phyloP scores from a whole-genome alignment of 1,284 basidiomycete genomes.

The Rhodotorula mucilaginosa region DNA sequence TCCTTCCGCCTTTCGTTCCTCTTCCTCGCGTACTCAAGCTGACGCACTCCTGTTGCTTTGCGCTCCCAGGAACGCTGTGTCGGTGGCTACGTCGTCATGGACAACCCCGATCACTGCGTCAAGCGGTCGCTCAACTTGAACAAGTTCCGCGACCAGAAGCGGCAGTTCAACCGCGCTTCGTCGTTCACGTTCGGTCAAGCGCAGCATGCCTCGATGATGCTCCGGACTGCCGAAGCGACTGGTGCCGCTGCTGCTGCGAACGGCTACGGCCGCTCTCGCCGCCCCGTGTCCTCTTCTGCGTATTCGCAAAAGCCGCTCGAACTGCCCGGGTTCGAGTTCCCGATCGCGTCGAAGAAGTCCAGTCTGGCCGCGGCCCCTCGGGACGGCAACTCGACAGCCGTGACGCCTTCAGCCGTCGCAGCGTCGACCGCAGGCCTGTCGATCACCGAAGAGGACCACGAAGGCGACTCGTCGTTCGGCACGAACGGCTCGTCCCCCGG shows the following conservation, averaged over 20 bases:
- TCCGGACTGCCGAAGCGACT: slow-evolving; percentile 11
- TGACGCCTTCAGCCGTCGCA: not conserved
- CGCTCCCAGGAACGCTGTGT: slow-evolving; percentile 63
- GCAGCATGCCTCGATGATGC: slow-evolving; percentile 29
- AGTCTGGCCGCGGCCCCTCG: no score
- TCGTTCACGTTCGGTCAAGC: slow-evolving; percentile 40
- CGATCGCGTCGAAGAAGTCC: slow-evolving; percentile 4
- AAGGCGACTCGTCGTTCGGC: slow-evolving; percentile 39
- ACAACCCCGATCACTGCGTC: slow-evolving; percentile 77
- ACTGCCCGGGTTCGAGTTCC: slow-evolving; percentile 32
- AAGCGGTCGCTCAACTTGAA: slow-evolving; percentile 81
- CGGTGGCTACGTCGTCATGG: slow-evolving; percentile 83
- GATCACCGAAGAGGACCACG: slow-evolving; percentile 37
- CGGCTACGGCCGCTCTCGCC: not conserved
- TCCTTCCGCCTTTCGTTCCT: slow-evolving; percentile 1
- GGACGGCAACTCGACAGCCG: not conserved
- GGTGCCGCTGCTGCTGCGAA: not conserved
- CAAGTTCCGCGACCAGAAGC: slow-evolving; percentile 77
- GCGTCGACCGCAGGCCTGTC: slow-evolving; percentile 11
- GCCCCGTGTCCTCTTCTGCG: not conserved
- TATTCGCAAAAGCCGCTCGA: slow-evolving; percentile 19
- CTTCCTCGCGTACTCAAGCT: not conserved
- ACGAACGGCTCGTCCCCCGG: slow-evolving; percentile 36
- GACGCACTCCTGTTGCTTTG: not conserved
- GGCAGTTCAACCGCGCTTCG: slow-evolving; percentile 38